A percentile compares a stretch with the other conserved stretches of the same genome.
Evolutionary conservation across 176 grass and related monocot species (phyloP).

Genomic region (Rhynchospora breviuscula): DNA sequence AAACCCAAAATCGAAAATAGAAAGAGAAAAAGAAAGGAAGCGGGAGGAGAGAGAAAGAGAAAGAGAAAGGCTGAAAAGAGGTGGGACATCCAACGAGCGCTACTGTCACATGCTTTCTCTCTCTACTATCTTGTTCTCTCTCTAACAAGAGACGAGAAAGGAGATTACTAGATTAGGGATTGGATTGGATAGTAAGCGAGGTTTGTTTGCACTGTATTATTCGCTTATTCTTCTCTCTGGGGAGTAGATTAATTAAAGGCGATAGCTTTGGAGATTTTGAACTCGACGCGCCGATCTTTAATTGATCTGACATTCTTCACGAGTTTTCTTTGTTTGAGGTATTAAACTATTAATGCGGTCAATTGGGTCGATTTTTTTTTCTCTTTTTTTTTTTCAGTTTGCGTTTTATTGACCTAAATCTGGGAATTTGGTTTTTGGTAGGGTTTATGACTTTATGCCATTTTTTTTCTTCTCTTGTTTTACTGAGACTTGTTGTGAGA

Average conservation of each 20-base stretch:
- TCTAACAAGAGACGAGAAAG: neutral
- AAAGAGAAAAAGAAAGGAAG: neutral
- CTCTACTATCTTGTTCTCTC: neutral
- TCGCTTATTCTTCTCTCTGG: too few relatives aligned
- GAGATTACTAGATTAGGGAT: slow-evolving; percentile 4
- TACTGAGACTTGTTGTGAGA: neutral
- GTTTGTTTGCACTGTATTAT: neutral
- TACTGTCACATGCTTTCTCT: slow-evolving; percentile 31
- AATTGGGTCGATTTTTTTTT: slow-evolving; percentile 24
- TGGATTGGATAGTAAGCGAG: neutral
- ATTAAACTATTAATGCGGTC: slow-evolving; percentile 31
- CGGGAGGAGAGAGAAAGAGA: neutral
- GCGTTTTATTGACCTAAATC: neutral
- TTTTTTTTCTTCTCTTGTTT: neutral
- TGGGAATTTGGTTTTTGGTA: slow-evolving; percentile 16
- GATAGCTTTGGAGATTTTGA: neutral
- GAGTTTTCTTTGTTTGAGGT: slow-evolving; percentile 32
- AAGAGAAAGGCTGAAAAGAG: slow-evolving; percentile 22
- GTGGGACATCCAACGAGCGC: slow-evolving; percentile 20
- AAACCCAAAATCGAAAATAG: slow-evolving; percentile 23
- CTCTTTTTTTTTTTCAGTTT: slow-evolving; percentile 25
- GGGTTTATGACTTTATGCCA: slow-evolving; percentile 25
- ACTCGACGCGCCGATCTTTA: slow-evolving; percentile 32
- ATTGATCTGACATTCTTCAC: slow-evolving; percentile 38
- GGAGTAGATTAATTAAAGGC: too few relatives aligned